A percentile compares a stretch with the other conserved stretches of the same genome.
Evolutionary conservation across 805 yeast species (phyloP).

Genomic region (Citeromyces matritensis): DNA sequence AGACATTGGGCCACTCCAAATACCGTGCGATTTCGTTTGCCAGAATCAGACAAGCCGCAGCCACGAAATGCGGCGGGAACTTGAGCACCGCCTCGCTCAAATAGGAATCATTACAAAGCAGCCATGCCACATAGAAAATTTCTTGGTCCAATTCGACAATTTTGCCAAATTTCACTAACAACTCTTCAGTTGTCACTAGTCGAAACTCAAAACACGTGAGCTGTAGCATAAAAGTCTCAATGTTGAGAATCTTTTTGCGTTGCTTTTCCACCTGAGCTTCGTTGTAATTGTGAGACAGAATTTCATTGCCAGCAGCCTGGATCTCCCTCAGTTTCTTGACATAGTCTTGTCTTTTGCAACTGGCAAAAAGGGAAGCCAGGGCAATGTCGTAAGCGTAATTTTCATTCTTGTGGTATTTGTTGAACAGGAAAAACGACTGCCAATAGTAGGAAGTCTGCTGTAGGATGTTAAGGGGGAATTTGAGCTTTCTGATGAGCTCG

Average conservation of each 20-base stretch:
- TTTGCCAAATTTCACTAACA: slow-evolving; percentile 46
- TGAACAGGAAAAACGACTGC: slow-evolving; percentile 57
- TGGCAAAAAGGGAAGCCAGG: slow-evolving; percentile 49
- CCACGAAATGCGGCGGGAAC: slow-evolving; percentile 63
- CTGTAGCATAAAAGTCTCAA: slow-evolving; percentile 66
- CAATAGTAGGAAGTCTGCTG: slow-evolving; percentile 59
- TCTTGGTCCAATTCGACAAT: slow-evolving; percentile 27
- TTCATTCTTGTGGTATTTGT: slow-evolving; percentile 36
- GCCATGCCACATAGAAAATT: slow-evolving; percentile 49
- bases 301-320: slow-evolving; percentile 25
- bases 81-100: slow-evolving; percentile 54
- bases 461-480: slow-evolving; percentile 56
- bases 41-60: slow-evolving; percentile 51
- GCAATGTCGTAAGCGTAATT: slow-evolving; percentile 42
- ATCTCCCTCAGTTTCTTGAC: slow-evolving; percentile 60
- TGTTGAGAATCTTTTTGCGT: slow-evolving; percentile 34
- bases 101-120: slow-evolving; percentile 59
- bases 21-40: slow-evolving; percentile 20
- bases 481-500: slow-evolving; percentile 34
- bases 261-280: slow-evolving; percentile 31
- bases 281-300: slow-evolving; percentile 9
- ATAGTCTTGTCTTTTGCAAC: slow-evolving; percentile 73
- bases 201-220: slow-evolving; percentile 72
- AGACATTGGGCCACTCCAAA: slow-evolving; percentile 3
- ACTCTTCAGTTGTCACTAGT: slow-evolving; percentile 48